Base-by-base conservation (phyloP, 345 rosid genomes). In the Eucalyptus lansdowneana region DNA sequence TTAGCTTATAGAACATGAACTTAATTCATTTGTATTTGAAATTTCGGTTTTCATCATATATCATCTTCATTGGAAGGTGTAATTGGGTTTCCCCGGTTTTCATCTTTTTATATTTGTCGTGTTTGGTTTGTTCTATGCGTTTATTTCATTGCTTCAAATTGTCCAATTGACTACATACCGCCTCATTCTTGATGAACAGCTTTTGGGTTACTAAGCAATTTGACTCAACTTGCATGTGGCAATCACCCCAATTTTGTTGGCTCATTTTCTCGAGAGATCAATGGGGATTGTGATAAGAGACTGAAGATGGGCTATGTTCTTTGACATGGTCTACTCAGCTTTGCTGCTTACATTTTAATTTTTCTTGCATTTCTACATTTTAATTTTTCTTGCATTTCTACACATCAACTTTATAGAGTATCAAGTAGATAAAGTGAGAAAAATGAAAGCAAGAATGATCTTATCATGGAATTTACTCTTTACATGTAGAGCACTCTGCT, bases 81-180 rank as follows among this genome's bases (percentile, higher is more conserved):
- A 31, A 67, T 31, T n/a, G 80, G 80, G 21, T 2, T 31, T 15
- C 11, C 40, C 37, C 3, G 11, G 0, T 8, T 31, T 67, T 31
- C 22, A 1, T 27, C 67, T 11, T 25, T 6, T n/a, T 67, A 4
- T 15, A 67, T 31, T 67, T 16, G 6, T 17, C 8, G 8, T 0
- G 14, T 34, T 34, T 2, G 8, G 10, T 69, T 17, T 69, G 80
- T 34, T 69, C 4, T 0, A 0, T 17, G 42, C 4, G 8, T 21
- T 9, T 54, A 54, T 67, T 31, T 67, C 6, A 6, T 34, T 3
- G 2, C 81, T 72, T 72, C 45, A 19, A 69, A 34, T 34, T 17
- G 14, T 34, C 81, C 45, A 19, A 8, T 45, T 45, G 47, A 45
- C 47, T 45, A 45, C 47, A 45, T 45, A 45, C 47, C 3, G 47